A percentile compares a stretch with the other conserved stretches of the same genome.
Evolutionary conservation across 768 basidiomycete species (phyloP).

Genomic region (Agrocybe pediades): DNA sequence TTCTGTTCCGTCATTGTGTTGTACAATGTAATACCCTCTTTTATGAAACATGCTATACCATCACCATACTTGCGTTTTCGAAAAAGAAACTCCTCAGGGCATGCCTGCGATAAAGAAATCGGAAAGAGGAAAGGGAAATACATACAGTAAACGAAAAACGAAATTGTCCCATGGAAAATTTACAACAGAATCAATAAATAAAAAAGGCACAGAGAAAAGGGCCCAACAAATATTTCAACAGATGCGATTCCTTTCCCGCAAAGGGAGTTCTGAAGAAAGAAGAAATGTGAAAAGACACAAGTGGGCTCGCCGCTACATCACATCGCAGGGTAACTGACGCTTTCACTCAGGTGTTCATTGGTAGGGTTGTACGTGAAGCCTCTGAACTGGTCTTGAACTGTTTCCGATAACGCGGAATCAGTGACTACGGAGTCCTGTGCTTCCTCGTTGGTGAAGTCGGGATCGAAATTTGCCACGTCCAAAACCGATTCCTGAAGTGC

Average conservation of each 20-base stretch:
- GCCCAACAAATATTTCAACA: neutral
- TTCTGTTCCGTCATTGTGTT: no score
- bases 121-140: neutral
- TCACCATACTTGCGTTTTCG: no score
- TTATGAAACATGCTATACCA: no score
- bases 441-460: constrained; percentile 95
- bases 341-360: constrained; percentile 84
- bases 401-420: constrained; percentile 89
- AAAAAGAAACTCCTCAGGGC: no score
- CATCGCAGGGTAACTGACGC: constrained; percentile 66
- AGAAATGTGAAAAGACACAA: neutral
- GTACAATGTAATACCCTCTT: no score
- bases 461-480: constrained; percentile 96
- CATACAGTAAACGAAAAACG: neutral
- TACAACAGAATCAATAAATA: constrained; percentile 11
- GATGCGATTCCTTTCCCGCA: neutral
- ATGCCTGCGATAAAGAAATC: no score
- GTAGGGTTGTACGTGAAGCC: constrained; percentile 89
- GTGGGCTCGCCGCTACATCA: constrained; percentile 16
- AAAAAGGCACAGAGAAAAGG: no score
- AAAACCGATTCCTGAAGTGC: constrained; percentile 77
- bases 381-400: constrained; percentile 94
- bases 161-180: constrained; percentile 7
- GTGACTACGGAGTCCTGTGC: constrained; percentile 96
- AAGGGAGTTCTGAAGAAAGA: neutral